phyloP scores from a whole-genome alignment of 768 basidiomycete genomes.

The Leccinum pellstonianum region DNA sequence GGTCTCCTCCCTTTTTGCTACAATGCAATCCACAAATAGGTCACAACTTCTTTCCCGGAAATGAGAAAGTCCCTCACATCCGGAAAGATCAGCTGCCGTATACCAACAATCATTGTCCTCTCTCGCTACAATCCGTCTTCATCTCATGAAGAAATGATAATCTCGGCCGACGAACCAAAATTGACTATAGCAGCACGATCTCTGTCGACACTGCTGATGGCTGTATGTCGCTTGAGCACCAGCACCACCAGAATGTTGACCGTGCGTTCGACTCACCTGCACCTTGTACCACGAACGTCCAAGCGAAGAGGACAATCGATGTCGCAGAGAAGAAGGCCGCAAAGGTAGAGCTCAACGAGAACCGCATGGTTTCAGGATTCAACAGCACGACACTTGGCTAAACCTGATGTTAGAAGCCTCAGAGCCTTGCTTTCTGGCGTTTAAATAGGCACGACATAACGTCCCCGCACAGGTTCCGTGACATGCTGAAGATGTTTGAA shows the following conservation, averaged over 20 bases:
- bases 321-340: background rate
- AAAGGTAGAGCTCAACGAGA: background rate
- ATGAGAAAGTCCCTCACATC: background rate
- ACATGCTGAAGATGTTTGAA: background rate
- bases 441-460: background rate
- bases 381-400: background rate
- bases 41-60: background rate
- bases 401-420: background rate
- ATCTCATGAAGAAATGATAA: background rate
- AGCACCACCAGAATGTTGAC: no score
- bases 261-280: constrained; percentile 8
- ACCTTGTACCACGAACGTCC: constrained; percentile 7
- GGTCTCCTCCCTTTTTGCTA: background rate
- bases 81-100: background rate
- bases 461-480: background rate
- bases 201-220: no score
- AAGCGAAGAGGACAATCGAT: constrained; percentile 2
- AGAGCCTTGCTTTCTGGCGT: background rate
- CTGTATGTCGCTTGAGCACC: no score
- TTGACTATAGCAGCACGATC: no score
- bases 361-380: constrained; percentile 7
- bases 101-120: background rate
- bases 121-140: background rate
- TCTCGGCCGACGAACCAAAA: no score
- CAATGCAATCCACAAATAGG: background rate